These are phyloP conservation scores for Centrapalus pauciflorus DNA, from an alignment of 129 eudicot species.

Conservation along the genomic window DNA sequence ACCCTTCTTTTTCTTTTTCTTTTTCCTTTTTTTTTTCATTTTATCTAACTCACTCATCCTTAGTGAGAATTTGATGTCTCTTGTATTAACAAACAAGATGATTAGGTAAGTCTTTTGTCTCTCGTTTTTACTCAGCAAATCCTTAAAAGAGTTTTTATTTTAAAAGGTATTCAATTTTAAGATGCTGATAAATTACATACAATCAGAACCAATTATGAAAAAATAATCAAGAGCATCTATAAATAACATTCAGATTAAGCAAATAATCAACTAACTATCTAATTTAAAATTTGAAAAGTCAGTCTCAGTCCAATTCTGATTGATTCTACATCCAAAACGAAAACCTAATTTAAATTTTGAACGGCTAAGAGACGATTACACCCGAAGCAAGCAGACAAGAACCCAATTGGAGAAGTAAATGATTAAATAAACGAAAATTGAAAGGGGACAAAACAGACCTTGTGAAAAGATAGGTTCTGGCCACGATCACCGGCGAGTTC, in stretches of 20 bases:
- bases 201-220: too few relatives aligned
- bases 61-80: too few relatives aligned
- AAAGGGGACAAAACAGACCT: conserved; percentile 37
- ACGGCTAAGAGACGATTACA: background rate
- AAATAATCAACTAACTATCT: background rate
- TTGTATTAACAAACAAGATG: too few relatives aligned
- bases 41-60: too few relatives aligned
- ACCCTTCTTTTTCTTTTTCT: too few relatives aligned
- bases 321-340: background rate
- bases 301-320: background rate
- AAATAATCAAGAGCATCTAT: background rate
- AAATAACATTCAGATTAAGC: background rate
- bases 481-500: conserved; percentile 64
- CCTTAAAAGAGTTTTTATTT: too few relatives aligned
- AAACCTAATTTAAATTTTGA: background rate
- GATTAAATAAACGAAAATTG: background rate
- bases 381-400: background rate
- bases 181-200: too few relatives aligned
- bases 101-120: too few relatives aligned
- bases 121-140: too few relatives aligned
- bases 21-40: too few relatives aligned
- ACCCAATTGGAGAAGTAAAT: too few relatives aligned
- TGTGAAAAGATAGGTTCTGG: conserved; percentile 50
- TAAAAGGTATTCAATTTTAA: too few relatives aligned
- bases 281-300: background rate